Evolutionary conservation across 2,329 filamentous ascomycete species (phyloP), one percentile per base, ranked within the genome.

Genomic region (Aureobasidium pullulans): DNA sequence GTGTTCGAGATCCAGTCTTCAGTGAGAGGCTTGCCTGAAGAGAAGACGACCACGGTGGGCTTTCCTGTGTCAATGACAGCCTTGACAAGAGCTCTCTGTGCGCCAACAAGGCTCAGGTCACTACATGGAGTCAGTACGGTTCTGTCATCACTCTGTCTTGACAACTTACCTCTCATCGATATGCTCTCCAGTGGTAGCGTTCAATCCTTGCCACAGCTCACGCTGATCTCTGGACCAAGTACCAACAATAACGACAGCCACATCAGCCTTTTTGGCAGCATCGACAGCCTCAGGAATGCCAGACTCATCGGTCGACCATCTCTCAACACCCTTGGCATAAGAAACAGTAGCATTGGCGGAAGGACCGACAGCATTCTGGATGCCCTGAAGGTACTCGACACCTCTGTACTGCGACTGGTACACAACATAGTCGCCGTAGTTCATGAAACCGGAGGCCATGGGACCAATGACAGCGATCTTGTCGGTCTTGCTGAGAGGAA

Each of bases 341-440:
- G 82, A 84, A 2, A 89, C 77, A 1, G 74, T 81, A 40, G 82
- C 85, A 16, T 79, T 79, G 5, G 76, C 71, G 1, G 43, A 43
- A 36, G 50, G 13, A 43, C 71, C 72, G 64, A 83, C 81, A 16
- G 81, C 81, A 10, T 80, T 78, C 60, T 79, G 80, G 65, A 90
- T 87, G 28, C 87, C 87, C 61, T 88, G 85, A 4, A 87, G 77
- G 3, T 87, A 87, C 1, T 84, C 89, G 5, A 89, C 81, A 36
- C 87, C 87, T 34, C 80, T 79, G 65, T 82, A 82, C 66, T 85
- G 81, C 13, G 84, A 81, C 48, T 77, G 75, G 67, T 84, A 83
- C 19, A 88, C 84, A 15, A 90, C 86, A 65, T 90, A 90, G 71
- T 89, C 87, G 53, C 87, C 87, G 61, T 89, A 87, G 66, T 89